Percentiles rank a stretch among this genome's conserved stretches.
Evolutionary conservation across 331 rosid genomes (phyloP).

Genomic region (Acacia pycnantha): DNA sequence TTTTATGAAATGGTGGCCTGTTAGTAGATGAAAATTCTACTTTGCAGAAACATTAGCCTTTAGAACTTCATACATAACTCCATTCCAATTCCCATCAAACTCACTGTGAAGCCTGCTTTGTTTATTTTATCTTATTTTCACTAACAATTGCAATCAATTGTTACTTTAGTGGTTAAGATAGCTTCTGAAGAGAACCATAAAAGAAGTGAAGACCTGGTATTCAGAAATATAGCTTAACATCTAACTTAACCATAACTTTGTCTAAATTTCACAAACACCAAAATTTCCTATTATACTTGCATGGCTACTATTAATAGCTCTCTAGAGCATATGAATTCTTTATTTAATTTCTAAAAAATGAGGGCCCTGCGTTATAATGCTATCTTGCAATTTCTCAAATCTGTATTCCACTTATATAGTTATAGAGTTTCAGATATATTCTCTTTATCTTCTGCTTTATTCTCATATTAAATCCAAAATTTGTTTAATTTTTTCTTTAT

Average conservation of each 20-base stretch:
- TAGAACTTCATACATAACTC: not conserved
- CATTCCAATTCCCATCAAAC: not conserved
- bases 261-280: not conserved
- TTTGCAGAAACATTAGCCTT: not conserved
- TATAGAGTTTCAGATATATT: slow-evolving; percentile 15
- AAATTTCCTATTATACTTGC: not conserved
- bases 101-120: not conserved
- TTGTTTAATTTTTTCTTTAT: slow-evolving; percentile 5
- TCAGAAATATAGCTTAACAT: not conserved
- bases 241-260: not conserved
- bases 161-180: not conserved
- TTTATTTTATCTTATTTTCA: not conserved
- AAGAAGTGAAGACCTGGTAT: not conserved
- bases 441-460: not conserved
- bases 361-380: not conserved
- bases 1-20: not conserved
- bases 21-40: not conserved
- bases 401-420: not conserved
- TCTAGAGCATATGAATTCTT: not conserved
- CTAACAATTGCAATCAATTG: not conserved
- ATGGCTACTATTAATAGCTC: not conserved
- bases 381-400: not conserved
- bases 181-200: not conserved
- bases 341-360: not conserved
- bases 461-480: not conserved